A percentile compares a stretch with the other conserved stretches of the same genome.
These are phyloP conservation scores for Dalbergia cultrata DNA, from an alignment of 306 rosid genomes.

Conservation along the genomic window DNA sequence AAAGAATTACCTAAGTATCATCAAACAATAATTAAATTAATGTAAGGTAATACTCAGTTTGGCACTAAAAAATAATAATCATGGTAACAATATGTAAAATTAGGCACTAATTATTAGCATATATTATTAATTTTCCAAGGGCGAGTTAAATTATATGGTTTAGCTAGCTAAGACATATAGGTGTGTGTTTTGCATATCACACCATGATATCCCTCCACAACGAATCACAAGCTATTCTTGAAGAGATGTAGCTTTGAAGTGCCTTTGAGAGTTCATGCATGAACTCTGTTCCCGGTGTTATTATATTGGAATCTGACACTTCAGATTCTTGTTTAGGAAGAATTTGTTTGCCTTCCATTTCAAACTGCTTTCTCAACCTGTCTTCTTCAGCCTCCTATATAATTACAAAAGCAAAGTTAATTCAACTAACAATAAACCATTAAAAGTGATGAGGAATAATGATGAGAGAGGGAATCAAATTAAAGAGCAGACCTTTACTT, in stretches of 20 bases:
- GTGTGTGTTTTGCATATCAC: background rate
- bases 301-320: constrained; percentile 55
- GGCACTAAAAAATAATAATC: background rate
- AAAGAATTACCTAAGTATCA: constrained; percentile 56
- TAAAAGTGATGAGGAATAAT: background rate
- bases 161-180: background rate
- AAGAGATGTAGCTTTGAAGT: constrained; percentile 43
- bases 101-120: too few species aligned
- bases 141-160: background rate
- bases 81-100: background rate
- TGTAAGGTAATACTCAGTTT: background rate
- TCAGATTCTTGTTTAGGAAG: constrained; percentile 53
- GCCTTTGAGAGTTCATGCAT: constrained; percentile 63
- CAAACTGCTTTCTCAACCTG: constrained; percentile 43
- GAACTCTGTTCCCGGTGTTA: constrained; percentile 74
- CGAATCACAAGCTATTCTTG: constrained; percentile 35
- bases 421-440: background rate
- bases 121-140: background rate
- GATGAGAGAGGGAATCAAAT: background rate
- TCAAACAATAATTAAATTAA: constrained; percentile 1
- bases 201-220: constrained; percentile 64
- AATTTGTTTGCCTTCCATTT: constrained; percentile 62
- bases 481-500: too few species aligned
- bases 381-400: constrained; percentile 65
- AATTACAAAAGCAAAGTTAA: background rate